These are phyloP conservation scores for Chimonanthus praecox DNA, from an alignment of 164 flowering plant species.

Conservation along the genomic window DNA sequence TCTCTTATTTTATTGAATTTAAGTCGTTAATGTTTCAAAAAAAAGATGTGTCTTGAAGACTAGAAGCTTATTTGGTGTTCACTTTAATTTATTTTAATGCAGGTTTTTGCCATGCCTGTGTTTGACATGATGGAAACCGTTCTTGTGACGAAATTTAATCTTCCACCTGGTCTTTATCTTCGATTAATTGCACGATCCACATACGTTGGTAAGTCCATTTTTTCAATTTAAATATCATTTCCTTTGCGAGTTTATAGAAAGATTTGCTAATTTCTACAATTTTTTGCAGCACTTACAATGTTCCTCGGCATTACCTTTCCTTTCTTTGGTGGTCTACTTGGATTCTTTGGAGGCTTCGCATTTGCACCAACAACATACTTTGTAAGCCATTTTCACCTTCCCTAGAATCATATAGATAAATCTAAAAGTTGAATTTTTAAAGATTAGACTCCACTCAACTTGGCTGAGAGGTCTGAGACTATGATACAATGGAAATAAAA, in stretches of 20 bases:
- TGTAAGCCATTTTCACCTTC: slow-evolving; percentile 28
- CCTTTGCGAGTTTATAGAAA: background rate
- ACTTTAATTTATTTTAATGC: slow-evolving; percentile 1
- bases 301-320: slow-evolving; percentile 58
- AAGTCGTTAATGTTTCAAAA: too few relatives aligned
- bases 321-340: slow-evolving; percentile 70
- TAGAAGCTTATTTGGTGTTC: too few relatives aligned
- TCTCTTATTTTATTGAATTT: too few relatives aligned
- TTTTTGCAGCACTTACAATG: slow-evolving; percentile 60
- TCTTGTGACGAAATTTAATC: slow-evolving; percentile 38
- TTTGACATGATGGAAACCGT: slow-evolving; percentile 62
- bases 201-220: slow-evolving; percentile 49
- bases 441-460: background rate
- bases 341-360: slow-evolving; percentile 72
- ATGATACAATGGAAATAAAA: too few relatives aligned
- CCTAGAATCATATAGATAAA: background rate
- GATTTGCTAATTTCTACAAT: background rate
- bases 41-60: too few relatives aligned
- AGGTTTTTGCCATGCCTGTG: slow-evolving; percentile 57
- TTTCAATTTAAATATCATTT: background rate
- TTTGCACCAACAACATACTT: slow-evolving; percentile 61
- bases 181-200: slow-evolving; percentile 37
- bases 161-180: slow-evolving; percentile 33
- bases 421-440: background rate
- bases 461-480: background rate